Percentiles rank a stretch among this genome's conserved stretches.
These are phyloP conservation scores for Yamadazyma jaroonii DNA, from an alignment of 1,139 yeast species.

Conservation along the genomic window DNA sequence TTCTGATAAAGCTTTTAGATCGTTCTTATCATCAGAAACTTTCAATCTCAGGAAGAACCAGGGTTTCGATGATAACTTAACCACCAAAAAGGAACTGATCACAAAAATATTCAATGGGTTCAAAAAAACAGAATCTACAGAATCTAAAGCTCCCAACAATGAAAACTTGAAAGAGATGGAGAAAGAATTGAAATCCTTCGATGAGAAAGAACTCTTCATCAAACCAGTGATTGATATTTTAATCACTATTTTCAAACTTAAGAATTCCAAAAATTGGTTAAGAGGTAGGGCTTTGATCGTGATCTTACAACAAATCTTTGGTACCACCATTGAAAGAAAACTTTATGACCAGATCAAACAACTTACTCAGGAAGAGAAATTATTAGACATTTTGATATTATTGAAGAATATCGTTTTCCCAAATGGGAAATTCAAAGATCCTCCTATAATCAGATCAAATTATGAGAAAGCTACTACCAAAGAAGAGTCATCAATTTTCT, in stretches of 20 bases:
- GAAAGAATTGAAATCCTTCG: constrained; percentile 38
- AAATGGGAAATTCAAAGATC: constrained; percentile 49
- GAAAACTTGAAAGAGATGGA: constrained; percentile 43
- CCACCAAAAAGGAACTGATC: constrained; percentile 24
- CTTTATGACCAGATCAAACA: constrained; percentile 40
- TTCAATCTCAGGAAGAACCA: constrained; percentile 43
- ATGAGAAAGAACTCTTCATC: constrained; percentile 48
- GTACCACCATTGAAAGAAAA: constrained; percentile 82
- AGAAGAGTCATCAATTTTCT: constrained; percentile 57
- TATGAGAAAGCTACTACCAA: constrained; percentile 52
- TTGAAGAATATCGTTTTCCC: constrained; percentile 64
- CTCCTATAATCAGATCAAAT: constrained; percentile 43
- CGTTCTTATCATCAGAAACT: constrained; percentile 74
- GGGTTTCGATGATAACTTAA: constrained; percentile 24
- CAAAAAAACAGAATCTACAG: not conserved
- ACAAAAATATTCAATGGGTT: constrained; percentile 41
- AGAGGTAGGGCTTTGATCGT: constrained; percentile 82
- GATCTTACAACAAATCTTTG: constrained; percentile 79
- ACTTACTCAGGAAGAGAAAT: constrained; percentile 43
- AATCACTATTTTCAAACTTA: constrained; percentile 66
- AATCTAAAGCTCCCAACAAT: constrained; percentile 9
- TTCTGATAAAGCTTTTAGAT: constrained; percentile 65
- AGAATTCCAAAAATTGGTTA: constrained; percentile 69
- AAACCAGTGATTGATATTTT: constrained; percentile 81
- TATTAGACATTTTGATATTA: constrained; percentile 42